Evolutionary conservation across 257 asterid species (phyloP).

Genomic region (Scutellaria baicalensis): DNA sequence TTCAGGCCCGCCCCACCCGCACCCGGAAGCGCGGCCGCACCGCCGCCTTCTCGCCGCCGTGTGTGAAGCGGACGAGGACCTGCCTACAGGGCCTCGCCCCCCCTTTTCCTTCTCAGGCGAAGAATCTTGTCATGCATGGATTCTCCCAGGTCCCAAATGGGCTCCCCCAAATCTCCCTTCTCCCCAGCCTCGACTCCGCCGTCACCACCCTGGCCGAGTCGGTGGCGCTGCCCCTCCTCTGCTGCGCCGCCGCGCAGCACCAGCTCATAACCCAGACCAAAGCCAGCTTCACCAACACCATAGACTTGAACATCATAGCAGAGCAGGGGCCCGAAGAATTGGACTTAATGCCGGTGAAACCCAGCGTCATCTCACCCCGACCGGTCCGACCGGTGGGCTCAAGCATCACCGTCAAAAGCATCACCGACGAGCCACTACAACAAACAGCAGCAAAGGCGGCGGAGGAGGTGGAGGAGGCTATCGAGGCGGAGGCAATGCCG

Average conservation of each 20-base stretch:
- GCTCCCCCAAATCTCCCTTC: conserved; percentile 21
- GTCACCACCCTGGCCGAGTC: conserved; percentile 39
- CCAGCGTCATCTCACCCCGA: conserved; percentile 45
- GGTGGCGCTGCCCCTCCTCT: conserved; percentile 38
- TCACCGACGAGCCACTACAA: conserved; percentile 10
- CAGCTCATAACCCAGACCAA: background rate
- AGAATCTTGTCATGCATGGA: conserved; percentile 33
- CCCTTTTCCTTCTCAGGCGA: conserved; percentile 20
- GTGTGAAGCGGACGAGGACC: conserved; percentile 36
- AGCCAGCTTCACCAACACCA: conserved; percentile 2
- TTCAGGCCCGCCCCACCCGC: conserved; percentile 83
- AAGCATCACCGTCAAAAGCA: conserved; percentile 28
- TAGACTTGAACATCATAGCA: conserved; percentile 45
- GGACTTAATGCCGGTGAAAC: conserved; percentile 35
- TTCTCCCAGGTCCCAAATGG: conserved; percentile 23
- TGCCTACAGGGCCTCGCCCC: conserved; percentile 37
- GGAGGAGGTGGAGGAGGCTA: conserved; percentile 60
- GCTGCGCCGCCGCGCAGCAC: conserved; percentile 1
- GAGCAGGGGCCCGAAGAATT: conserved; percentile 39
- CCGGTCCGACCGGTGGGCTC: conserved; percentile 77
- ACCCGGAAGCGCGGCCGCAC: conserved; percentile 75
- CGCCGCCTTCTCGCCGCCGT: conserved; percentile 53
- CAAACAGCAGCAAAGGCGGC: background rate
- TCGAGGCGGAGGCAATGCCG: conserved; percentile 62
- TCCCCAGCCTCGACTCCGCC: conserved; percentile 37